Evolutionary conservation across 2,329 filamentous ascomycete genomes (phyloP).

Genomic region (Ilyonectria robusta): DNA sequence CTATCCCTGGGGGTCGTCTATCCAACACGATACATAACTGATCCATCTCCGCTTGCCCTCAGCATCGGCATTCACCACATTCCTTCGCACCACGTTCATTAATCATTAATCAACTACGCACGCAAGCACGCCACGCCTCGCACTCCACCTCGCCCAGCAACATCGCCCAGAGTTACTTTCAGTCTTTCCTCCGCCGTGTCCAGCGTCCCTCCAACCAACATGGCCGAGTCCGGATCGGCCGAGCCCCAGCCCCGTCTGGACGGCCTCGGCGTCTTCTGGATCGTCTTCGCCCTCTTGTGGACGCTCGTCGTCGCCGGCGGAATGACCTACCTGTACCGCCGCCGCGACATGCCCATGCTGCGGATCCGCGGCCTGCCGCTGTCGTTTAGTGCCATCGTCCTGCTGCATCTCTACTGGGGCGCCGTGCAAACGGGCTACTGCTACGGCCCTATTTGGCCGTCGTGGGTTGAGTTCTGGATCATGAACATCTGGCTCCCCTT

Average conservation of each 20-base stretch:
- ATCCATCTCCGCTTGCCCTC: not conserved
- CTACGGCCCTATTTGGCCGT: slow-evolving; percentile 60
- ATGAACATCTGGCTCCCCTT: slow-evolving; percentile 77
- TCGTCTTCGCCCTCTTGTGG: slow-evolving; percentile 55
- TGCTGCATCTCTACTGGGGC: slow-evolving; percentile 61
- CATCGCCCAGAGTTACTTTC: no score
- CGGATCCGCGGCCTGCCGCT: slow-evolving; percentile 58
- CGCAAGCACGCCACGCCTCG: not conserved
- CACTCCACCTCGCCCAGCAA: not conserved
- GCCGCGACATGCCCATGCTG: slow-evolving; percentile 58
- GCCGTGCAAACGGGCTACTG: slow-evolving; percentile 57
- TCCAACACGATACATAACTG: not conserved
- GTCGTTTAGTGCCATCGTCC: slow-evolving; percentile 57
- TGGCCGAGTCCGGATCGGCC: slow-evolving; percentile 42
- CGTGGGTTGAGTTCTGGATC: slow-evolving; percentile 73
- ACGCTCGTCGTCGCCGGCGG: slow-evolving; percentile 55
- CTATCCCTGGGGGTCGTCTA: not conserved
- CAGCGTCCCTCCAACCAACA: slow-evolving; percentile 12
- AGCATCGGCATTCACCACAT: not conserved
- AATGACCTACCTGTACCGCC: slow-evolving; percentile 58
- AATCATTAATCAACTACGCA: not conserved
- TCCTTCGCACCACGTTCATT: slow-evolving; percentile 7
- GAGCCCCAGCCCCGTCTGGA: slow-evolving; percentile 53
- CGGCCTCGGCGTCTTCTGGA: slow-evolving; percentile 59
- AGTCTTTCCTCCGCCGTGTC: not conserved